These are phyloP conservation scores for Coleophoma cylindrospora DNA, from an alignment of 2,329 filamentous ascomycete species.

Conservation along the genomic window DNA sequence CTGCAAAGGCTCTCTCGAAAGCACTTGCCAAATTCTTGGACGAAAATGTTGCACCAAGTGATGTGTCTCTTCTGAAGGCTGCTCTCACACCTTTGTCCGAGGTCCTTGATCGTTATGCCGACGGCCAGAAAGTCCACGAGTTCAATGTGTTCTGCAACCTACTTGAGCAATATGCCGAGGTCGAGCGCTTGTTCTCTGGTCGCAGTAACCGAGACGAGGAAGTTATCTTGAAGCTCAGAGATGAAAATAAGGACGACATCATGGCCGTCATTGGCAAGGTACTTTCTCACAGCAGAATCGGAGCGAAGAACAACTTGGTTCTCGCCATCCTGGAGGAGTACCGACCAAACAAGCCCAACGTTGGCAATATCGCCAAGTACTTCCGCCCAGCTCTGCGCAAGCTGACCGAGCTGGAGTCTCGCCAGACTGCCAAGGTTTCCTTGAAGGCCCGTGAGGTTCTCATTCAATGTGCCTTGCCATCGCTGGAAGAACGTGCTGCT, in stretches of 20 bases:
- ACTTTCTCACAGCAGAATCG: conserved; percentile 88
- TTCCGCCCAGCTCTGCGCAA: conserved; percentile 78
- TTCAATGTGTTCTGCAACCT: conserved; percentile 74
- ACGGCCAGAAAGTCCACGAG: conserved; percentile 89
- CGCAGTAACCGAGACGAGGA: conserved; percentile 86
- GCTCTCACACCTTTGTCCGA: conserved; percentile 72
- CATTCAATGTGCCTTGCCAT: conserved; percentile 94
- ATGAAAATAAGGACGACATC: conserved; percentile 93
- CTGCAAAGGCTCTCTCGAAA: conserved; percentile 80
- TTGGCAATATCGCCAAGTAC: conserved; percentile 83
- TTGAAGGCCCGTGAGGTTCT: conserved; percentile 96
- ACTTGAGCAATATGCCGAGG: conserved; percentile 74
- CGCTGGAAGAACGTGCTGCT: conserved; percentile 85
- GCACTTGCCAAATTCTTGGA: conserved; percentile 84
- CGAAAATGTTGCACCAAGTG: conserved; percentile 70
- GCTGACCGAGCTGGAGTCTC: conserved; percentile 86
- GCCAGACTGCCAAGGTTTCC: conserved; percentile 83
- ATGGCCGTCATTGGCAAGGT: conserved; percentile 80
- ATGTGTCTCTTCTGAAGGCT: conserved; percentile 68
- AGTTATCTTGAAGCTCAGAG: conserved; percentile 86
- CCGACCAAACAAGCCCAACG: conserved; percentile 86
- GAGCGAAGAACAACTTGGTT: conserved; percentile 89
- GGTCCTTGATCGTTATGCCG: conserved; percentile 74
- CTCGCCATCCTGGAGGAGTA: conserved; percentile 92
- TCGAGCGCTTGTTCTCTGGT: conserved; percentile 84